Conservation (phyloP, 2,329 filamentous ascomycete genomes). For the Paracoccidioides lutzii region DNA sequence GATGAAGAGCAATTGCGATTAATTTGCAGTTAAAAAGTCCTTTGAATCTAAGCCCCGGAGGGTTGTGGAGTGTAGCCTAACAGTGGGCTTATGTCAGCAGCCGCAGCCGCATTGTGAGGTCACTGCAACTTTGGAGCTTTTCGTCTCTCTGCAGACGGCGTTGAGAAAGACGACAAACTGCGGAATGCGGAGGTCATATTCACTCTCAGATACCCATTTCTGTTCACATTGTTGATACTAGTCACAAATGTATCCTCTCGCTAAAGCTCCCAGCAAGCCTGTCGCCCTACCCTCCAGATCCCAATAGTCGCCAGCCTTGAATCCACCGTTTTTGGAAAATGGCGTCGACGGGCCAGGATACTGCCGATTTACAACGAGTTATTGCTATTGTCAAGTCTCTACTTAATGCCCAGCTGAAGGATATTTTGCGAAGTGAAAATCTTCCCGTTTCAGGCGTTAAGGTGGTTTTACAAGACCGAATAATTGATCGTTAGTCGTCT, state of each 20-base stretch:
- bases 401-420: slow-evolving; percentile 56
- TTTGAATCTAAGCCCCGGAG: not conserved
- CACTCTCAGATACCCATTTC: not conserved
- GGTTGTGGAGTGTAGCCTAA: not conserved
- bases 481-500: slow-evolving; percentile 57
- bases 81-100: slow-evolving; percentile 1
- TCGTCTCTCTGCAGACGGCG: no score
- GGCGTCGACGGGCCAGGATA: slow-evolving; percentile 25
- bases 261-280: not conserved
- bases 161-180: not conserved
- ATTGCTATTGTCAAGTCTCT: slow-evolving; percentile 40
- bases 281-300: not conserved
- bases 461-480: slow-evolving; percentile 62
- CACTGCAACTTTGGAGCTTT: not conserved
- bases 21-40: not conserved
- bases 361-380: slow-evolving; percentile 29
- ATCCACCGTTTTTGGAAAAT: slow-evolving; percentile 14
- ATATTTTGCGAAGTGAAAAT: slow-evolving; percentile 61
- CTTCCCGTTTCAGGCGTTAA: slow-evolving; percentile 75
- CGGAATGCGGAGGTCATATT: not conserved
- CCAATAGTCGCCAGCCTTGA: not conserved
- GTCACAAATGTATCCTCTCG: slow-evolving; percentile 1
- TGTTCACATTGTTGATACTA: not conserved
- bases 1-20: no score
- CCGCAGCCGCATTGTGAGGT: not conserved